Evolutionary conservation across 441 rosid genomes (phyloP), one percentile per base, ranked within the genome.

Genomic region (Aquilaria agallochum): DNA sequence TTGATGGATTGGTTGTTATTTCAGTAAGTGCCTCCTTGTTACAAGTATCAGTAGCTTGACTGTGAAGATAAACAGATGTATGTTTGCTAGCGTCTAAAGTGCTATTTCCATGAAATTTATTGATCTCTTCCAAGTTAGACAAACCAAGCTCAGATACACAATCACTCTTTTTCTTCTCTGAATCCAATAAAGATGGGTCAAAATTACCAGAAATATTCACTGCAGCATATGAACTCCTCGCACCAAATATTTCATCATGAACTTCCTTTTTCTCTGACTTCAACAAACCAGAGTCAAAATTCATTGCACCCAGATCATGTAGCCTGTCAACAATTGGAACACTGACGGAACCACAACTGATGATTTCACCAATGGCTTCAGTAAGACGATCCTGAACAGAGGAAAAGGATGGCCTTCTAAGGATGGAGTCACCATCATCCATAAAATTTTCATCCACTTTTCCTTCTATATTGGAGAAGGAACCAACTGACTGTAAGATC

Each of bases 241-340:
- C 61, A 72, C 56, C 74, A 59, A 64, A 44, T 64, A 56, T 55
- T 55, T 49, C 66, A 60, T 72, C 74, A 27, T 66, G 72, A 60
- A 63, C 50, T 65, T 13, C 58, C 5, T 6, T 71, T 63, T 74
- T 73, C 71, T 63, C 83, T 58, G 62, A 74, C 73, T 71, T 70
- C 68, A 63, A 64, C 14, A 57, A 59, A 72, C 69, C 65, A 69
- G 73, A 62, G 61, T 44, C 61, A 68, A 58, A 61, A 69, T 58
- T 40, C 47, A 66, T 69, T 58, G 67, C 67, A 44, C 65, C 72
- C 71, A 68, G 69, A 60, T 36, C 50, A 74, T 55, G 67, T 64
- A 50, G 64, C 36, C 65, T 55, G 62, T 60, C 54, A 57, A 42
- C 66, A 70, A 68, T 74, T 70, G 69, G 76, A 64, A 51, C 57